Conservation (phyloP, 768 basidiomycete genomes). For the Punctularia strigosozonata region DNA sequence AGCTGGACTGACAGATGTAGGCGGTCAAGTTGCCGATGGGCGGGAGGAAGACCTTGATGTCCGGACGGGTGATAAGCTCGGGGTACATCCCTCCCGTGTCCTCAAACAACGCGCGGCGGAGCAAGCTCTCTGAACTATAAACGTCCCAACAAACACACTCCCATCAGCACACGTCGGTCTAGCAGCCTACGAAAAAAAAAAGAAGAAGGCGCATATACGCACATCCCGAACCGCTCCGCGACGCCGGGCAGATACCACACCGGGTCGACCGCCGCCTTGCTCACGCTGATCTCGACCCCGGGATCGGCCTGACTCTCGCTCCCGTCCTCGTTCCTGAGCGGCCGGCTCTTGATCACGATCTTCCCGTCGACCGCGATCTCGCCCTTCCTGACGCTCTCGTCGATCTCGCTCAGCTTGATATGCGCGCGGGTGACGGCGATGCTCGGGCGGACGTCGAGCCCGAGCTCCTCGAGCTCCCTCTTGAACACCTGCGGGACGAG, state of each 20-base stretch:
- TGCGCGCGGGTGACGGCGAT: constrained; percentile 91
- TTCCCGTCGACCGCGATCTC: constrained; percentile 71
- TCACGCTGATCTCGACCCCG: constrained; percentile 81
- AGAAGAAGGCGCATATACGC: constrained; percentile 16
- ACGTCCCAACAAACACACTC: not conserved
- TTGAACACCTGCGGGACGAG: constrained; percentile 65
- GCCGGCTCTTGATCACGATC: constrained; percentile 61
- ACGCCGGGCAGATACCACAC: constrained; percentile 95
- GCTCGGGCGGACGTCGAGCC: constrained; percentile 81
- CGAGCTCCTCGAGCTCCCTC: constrained; percentile 45
- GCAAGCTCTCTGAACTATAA: constrained; percentile 62
- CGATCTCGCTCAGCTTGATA: constrained; percentile 90
- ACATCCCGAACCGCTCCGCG: constrained; percentile 91
- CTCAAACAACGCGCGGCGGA: constrained; percentile 89
- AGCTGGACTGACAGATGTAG: constrained; percentile 62
- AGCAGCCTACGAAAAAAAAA: not conserved
- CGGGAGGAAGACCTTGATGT: constrained; percentile 92
- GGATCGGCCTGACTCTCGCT: constrained; percentile 41
- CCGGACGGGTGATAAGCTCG: constrained; percentile 88
- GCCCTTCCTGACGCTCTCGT: constrained; percentile 66
- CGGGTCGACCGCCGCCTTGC: constrained; percentile 92
- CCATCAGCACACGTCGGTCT: not conserved
- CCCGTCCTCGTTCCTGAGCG: constrained; percentile 53
- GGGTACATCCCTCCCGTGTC: constrained; percentile 96
- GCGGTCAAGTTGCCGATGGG: constrained; percentile 88